Conservation (phyloP, 2,329 filamentous ascomycete species). For the Helminthosporium solani region DNA sequence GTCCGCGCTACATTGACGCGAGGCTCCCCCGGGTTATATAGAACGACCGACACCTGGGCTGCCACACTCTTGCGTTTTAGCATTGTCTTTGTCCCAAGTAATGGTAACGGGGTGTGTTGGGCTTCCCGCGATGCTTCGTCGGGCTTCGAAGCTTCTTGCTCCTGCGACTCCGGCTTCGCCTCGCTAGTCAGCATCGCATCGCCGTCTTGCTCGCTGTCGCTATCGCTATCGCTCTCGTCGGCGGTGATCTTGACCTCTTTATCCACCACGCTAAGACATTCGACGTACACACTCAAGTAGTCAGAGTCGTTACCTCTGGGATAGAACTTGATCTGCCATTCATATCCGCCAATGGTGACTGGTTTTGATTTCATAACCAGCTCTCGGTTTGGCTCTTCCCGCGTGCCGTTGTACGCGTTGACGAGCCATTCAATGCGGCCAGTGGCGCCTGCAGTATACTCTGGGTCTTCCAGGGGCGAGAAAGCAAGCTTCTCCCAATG, state of each 20-base stretch:
- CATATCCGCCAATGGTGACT: slow-evolving; percentile 58
- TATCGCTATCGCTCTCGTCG: slow-evolving; percentile 1
- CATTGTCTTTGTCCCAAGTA: slow-evolving; percentile 33
- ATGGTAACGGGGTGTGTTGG: slow-evolving; percentile 41
- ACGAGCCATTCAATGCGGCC: slow-evolving; percentile 61
- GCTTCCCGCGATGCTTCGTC: slow-evolving; percentile 11
- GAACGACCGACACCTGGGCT: slow-evolving; percentile 62
- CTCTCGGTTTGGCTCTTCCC: slow-evolving; percentile 59
- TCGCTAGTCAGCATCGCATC: slow-evolving; percentile 12
- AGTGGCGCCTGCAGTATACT: slow-evolving; percentile 55
- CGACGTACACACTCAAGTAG: slow-evolving; percentile 61
- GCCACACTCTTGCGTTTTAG: slow-evolving; percentile 49
- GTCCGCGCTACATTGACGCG: slow-evolving; percentile 58
- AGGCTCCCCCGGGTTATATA: slow-evolving; percentile 65
- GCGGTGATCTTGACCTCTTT: slow-evolving; percentile 7
- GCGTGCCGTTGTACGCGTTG: slow-evolving; percentile 60
- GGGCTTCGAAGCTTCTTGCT: background rate
- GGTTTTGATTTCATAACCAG: slow-evolving; percentile 60
- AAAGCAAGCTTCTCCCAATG: slow-evolving; percentile 62
- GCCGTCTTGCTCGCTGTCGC: slow-evolving; percentile 3
- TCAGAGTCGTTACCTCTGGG: slow-evolving; percentile 61
- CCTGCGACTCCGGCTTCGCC: background rate
- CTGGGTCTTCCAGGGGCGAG: slow-evolving; percentile 58
- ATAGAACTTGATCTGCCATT: slow-evolving; percentile 67
- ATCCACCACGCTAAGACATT: slow-evolving; percentile 54